Percentiles rank a stretch among this genome's conserved stretches.
phyloP scores from a whole-genome alignment of 345 rosid genomes.

The Microcos paniculata region DNA sequence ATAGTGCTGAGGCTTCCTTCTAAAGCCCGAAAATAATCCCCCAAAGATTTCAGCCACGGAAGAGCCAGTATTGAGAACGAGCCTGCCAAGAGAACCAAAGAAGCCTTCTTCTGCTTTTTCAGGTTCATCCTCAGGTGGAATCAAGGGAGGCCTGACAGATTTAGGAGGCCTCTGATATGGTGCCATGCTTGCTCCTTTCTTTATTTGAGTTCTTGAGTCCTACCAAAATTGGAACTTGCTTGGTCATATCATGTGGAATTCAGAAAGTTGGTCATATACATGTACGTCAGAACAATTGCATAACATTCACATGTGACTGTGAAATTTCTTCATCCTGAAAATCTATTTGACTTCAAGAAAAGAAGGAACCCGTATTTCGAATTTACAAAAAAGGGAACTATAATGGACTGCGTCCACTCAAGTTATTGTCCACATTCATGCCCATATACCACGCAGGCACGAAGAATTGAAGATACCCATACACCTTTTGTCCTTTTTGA shows the following conservation, averaged over 20 bases:
- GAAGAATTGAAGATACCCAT: too few relatives aligned
- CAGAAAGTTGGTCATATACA: background rate
- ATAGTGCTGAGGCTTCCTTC: slow-evolving; percentile 38
- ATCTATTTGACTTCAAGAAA: too few relatives aligned
- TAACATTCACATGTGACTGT: background rate
- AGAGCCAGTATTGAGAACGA: slow-evolving; percentile 66
- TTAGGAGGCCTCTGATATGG: slow-evolving; percentile 66
- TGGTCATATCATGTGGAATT: background rate
- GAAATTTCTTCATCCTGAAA: background rate
- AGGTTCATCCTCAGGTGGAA: slow-evolving; percentile 66
- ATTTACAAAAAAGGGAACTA: background rate
- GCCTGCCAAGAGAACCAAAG: slow-evolving; percentile 71
- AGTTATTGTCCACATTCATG: background rate
- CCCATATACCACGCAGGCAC: too few relatives aligned
- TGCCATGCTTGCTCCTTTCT: slow-evolving; percentile 46
- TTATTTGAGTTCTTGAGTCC: slow-evolving; percentile 42
- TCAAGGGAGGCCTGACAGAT: slow-evolving; percentile 63
- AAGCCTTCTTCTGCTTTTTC: slow-evolving; percentile 65
- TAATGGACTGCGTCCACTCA: background rate
- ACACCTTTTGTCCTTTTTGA: too few relatives aligned
- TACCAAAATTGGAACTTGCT: slow-evolving; percentile 23
- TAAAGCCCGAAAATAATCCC: slow-evolving; percentile 43
- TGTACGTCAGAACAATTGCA: background rate
- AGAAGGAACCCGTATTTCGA: background rate
- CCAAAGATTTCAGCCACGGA: slow-evolving; percentile 56